phyloP scores from a whole-genome alignment of 1,284 basidiomycete genomes.

The Cryptococcus maquisensis region DNA sequence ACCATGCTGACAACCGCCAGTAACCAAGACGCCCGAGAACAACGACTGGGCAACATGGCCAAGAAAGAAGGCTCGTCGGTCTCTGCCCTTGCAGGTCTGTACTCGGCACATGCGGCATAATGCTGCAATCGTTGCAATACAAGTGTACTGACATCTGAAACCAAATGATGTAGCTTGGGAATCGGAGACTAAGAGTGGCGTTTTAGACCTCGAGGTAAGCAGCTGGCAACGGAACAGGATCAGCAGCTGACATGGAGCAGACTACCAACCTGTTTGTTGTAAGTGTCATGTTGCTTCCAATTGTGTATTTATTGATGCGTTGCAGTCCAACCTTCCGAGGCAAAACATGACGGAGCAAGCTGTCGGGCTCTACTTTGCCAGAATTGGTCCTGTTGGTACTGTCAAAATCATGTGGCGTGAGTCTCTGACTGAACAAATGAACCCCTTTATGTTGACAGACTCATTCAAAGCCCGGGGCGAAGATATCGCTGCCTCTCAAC shows the following conservation, averaged over 20 bases:
- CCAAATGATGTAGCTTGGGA: slow-evolving; percentile 24
- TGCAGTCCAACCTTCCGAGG: slow-evolving; percentile 64
- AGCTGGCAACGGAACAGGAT: not conserved
- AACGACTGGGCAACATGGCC: slow-evolving; percentile 64
- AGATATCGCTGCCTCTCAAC: slow-evolving; percentile 56
- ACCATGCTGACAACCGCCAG: slow-evolving; percentile 50
- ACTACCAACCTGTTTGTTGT: slow-evolving; percentile 93
- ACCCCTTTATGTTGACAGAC: too few species aligned
- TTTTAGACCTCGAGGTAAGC: slow-evolving; percentile 32
- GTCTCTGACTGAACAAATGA: slow-evolving; percentile 30
- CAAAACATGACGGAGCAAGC: slow-evolving; percentile 71
- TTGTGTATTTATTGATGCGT: not conserved
- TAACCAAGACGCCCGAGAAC: slow-evolving; percentile 85
- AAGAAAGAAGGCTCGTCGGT: slow-evolving; percentile 60
- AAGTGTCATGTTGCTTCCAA: slow-evolving; percentile 16
- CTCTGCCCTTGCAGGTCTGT: slow-evolving; percentile 74
- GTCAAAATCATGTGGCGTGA: slow-evolving; percentile 94
- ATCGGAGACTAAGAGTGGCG: slow-evolving; percentile 6
- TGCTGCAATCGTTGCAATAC: not conserved
- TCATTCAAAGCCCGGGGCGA: slow-evolving; percentile 39
- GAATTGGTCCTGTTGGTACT: slow-evolving; percentile 53
- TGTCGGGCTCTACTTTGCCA: slow-evolving; percentile 80
- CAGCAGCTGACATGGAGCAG: slow-evolving; percentile 45
- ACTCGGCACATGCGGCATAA: not conserved
- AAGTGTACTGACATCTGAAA: slow-evolving; percentile 16